Evolutionary conservation across 441 rosid genomes (phyloP), one percentile per base, ranked within the genome.

Genomic region (Macaranga tanarius): DNA sequence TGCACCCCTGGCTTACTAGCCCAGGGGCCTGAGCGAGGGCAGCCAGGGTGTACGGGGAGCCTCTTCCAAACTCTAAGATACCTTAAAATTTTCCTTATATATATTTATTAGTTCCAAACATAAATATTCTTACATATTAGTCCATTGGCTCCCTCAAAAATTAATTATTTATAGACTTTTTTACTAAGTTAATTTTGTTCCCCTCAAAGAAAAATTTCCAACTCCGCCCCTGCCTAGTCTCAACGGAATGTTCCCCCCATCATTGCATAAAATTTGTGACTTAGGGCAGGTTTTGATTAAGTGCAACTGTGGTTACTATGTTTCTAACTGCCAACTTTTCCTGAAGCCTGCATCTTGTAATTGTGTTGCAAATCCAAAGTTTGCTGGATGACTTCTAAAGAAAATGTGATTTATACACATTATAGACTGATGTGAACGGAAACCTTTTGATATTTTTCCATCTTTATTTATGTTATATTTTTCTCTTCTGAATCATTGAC

Each of bases 401-500:
- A 38, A 38, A 62, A 40, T 62, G 50, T 17, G 44, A n/a, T 31
- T 42, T 5, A 19, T 34, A 17, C 8, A 42, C 65, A 31, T 61
- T 47, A 34, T 19, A 8, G 45, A 61, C 1, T 55, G 52, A 40
- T 51, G n/a, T 50, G 12, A 44, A 17, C 10, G 15, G 10, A 16
- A 7, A 3, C 6, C n/a, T 57, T 69, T 47, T 31, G 38, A 31
- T 31, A 59, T 28, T 65, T 54, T 26, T 75, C 1, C 50, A 34
- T 68, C 52, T 55, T 23, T 22, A 42, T 71, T 0, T 52, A 62
- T 58, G 2, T 3, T 7, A 0, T 16, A 17, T 74, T 44, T 62
- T 28, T 56, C 10, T 12, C 26, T 34, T 57, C 59, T 22, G 17
- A 26, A 60, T 12, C 75, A 45, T 62, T 44, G 69, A 31, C 83